Evolutionary conservation across 768 basidiomycete genomes (phyloP).

Genomic region (Tylopilus rubrobrunneus): DNA sequence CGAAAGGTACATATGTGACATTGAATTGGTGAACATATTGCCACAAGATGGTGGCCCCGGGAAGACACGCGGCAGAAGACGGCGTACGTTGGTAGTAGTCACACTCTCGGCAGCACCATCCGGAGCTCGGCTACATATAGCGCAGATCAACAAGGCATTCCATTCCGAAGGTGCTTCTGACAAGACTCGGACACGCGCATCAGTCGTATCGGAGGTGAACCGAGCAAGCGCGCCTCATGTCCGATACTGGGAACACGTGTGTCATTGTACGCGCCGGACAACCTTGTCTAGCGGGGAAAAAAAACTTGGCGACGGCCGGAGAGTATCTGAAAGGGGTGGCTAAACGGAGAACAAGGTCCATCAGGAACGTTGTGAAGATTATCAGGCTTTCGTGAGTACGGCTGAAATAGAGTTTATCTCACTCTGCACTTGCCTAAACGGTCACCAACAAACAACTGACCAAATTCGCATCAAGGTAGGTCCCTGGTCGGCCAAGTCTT

Average conservation of each 20-base stretch:
- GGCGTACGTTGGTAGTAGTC: neutral
- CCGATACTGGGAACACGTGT: slow-evolving; percentile 6
- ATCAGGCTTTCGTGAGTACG: slow-evolving; percentile 6
- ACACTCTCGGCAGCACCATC: neutral
- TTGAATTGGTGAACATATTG: neutral
- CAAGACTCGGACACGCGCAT: slow-evolving; percentile 23
- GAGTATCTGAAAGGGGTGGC: slow-evolving; percentile 3
- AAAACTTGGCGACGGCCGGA: slow-evolving; percentile 1
- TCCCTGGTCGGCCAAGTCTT: slow-evolving; percentile 12
- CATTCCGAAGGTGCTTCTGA: slow-evolving; percentile 17
- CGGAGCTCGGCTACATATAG: slow-evolving; percentile 8
- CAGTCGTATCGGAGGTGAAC: slow-evolving; percentile 9
- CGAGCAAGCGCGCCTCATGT: slow-evolving; percentile 17
- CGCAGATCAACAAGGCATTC: slow-evolving; percentile 21
- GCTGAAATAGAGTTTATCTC: slow-evolving; percentile 20
- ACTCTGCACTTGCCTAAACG: slow-evolving; percentile 26
- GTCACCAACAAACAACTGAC: slow-evolving; percentile 33
- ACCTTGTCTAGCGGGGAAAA: slow-evolving; percentile 12
- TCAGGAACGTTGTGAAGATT: slow-evolving; percentile 25
- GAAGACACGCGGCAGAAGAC: slow-evolving; percentile 4
- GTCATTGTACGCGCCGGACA: slow-evolving; percentile 16
- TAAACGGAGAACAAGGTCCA: slow-evolving; percentile 29
- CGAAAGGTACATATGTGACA: neutral
- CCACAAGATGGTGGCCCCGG: neutral
- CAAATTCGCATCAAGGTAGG: slow-evolving; percentile 30